phyloP scores from a whole-genome alignment of 805 yeast species.

The Aciculoconidium aculeatum region DNA sequence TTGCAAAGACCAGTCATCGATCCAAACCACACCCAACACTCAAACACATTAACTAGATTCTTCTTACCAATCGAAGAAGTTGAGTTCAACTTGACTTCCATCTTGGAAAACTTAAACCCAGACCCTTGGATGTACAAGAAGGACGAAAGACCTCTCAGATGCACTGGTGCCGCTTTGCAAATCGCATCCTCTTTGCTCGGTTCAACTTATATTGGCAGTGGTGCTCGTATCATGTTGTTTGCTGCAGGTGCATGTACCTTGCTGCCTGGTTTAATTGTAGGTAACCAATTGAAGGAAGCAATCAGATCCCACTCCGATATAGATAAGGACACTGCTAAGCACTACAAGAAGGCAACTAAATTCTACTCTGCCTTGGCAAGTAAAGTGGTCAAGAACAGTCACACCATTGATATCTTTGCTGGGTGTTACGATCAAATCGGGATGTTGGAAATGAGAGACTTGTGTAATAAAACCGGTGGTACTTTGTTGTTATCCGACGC shows the following conservation, averaged over 20 bases:
- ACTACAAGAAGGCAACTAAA: conserved; percentile 78
- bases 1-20: conserved; percentile 31
- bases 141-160: conserved; percentile 80
- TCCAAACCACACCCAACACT: conserved; percentile 17
- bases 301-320: conserved; percentile 96
- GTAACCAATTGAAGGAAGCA: conserved; percentile 88
- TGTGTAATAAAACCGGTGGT: conserved; percentile 88
- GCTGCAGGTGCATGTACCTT: conserved; percentile 95
- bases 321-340: conserved; percentile 83
- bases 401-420: conserved; percentile 83
- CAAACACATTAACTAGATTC: conserved; percentile 48
- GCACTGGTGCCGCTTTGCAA: conserved; percentile 88
- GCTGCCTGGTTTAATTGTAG: conserved; percentile 92
- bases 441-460: conserved; percentile 83
- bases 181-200: conserved; percentile 81
- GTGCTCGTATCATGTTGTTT: conserved; percentile 84
- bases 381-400: conserved; percentile 65
- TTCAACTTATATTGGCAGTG: conserved; percentile 75
- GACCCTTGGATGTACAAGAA: conserved; percentile 90
- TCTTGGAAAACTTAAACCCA: conserved; percentile 68
- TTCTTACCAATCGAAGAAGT: conserved; percentile 70
- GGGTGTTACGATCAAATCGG: conserved; percentile 97
- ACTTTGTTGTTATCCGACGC: conserved; percentile 83
- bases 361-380: conserved; percentile 72
- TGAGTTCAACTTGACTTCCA: conserved; percentile 75